Evolutionary conservation across 192 early-diverging fungal genomes (phyloP).

Genomic region (Rhizoclosmatium globosum): DNA sequence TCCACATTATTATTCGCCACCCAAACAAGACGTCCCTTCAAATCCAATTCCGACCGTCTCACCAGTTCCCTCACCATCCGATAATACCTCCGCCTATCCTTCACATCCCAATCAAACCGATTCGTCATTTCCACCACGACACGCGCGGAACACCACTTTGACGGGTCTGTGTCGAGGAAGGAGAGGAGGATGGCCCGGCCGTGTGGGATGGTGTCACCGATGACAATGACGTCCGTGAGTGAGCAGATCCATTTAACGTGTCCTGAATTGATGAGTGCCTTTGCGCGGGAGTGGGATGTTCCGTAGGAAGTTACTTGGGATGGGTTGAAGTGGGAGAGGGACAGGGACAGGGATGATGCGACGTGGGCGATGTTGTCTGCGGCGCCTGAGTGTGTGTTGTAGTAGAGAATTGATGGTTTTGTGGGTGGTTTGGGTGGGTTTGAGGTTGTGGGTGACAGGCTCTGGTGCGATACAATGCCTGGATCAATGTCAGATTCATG

Average conservation of each 20-base stretch:
- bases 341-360: background rate
- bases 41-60: background rate
- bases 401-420: slow-evolving; percentile 20
- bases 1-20: slow-evolving; percentile 38
- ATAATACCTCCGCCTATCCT: slow-evolving; percentile 25
- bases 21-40: slow-evolving; percentile 1
- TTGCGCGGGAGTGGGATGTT: background rate
- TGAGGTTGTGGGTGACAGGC: slow-evolving; percentile 32
- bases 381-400: slow-evolving; percentile 30
- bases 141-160: background rate
- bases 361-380: slow-evolving; percentile 8
- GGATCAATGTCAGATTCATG: background rate
- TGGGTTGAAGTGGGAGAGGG: slow-evolving; percentile 23
- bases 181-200: slow-evolving; percentile 15
- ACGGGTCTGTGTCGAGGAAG: background rate
- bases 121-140: slow-evolving; percentile 34
- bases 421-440: background rate
- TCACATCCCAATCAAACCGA: slow-evolving; percentile 32
- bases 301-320: slow-evolving; percentile 25
- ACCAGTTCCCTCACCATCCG: slow-evolving; percentile 3
- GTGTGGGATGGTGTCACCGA: slow-evolving; percentile 35
- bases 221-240: slow-evolving; percentile 1
- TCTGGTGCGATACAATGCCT: background rate
- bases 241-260: slow-evolving; percentile 13
- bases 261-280: background rate